Base-by-base conservation (phyloP, 2,329 filamentous ascomycete genomes). In the Curvularia spicifera region DNA sequence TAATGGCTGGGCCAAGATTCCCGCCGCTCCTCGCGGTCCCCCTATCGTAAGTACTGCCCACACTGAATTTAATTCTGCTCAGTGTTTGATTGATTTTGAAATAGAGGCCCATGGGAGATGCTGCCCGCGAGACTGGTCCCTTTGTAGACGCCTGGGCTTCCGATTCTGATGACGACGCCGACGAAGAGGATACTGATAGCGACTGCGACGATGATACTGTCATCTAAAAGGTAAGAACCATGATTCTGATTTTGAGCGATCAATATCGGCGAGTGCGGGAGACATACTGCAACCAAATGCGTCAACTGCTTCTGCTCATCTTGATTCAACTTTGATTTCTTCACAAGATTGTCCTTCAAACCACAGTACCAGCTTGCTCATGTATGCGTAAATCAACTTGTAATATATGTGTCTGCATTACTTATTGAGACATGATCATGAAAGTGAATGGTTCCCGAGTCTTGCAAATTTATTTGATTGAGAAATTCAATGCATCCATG, bases 151-250 rank as follows among this genome's bases (percentile, higher is more conserved):
- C 48, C 1, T 61, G 57, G 54, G 68, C 4, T 24, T 61, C 53
- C 10, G 57, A 61, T 3, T 61, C 53, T 15, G 57, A 61, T 2
- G 40, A 58, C 5, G 50, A 59, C 10, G 22, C 22, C 22, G 35
- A 78, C 72, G 28, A 79, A 73, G 28, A 79, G 72, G 67, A 77
- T 0, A 78, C 76, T 22, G 63, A 65, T 37, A 61, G 69, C 28
- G 70, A 73, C n/a, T 72, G 73, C 49, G 76, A 75, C 22, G 73
- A 76, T 24, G 73, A 76, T 26, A 71, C 69, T 8, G 74, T 76
- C 20, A 72, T 71, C 46, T 70, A 43, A 31, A 29, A 12, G 15
- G 1, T 43, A 12, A 15, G 8, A 8, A 28, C 26, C 26, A 24
- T 24, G 22, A 24, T 24, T 24, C 22, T 24, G 22, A 24, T 24